Conservation (phyloP, 257 asterid genomes). For the Petunia axillaris region DNA sequence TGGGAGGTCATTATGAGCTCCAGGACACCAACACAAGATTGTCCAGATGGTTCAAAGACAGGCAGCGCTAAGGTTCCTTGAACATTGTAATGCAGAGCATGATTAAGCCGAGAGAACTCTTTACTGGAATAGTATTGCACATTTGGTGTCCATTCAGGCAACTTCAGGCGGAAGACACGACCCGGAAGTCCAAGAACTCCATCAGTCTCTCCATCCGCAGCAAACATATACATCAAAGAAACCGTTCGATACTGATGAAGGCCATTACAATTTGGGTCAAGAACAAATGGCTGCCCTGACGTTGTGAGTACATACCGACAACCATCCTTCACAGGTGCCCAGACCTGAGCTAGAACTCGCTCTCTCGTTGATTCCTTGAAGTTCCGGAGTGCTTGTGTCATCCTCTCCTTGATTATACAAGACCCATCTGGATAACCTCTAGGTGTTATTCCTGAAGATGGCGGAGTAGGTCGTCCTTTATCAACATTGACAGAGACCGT, state of each 20-base stretch:
- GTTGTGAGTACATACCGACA: constrained; percentile 32
- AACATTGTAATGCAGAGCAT: constrained; percentile 28
- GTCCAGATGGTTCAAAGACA: constrained; percentile 32
- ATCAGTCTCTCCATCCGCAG: constrained; percentile 29
- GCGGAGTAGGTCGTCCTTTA: constrained; percentile 9
- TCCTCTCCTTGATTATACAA: constrained; percentile 27
- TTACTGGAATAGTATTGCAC: constrained; percentile 34
- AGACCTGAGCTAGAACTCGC: constrained; percentile 33
- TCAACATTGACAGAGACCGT: background rate
- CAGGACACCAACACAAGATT: constrained; percentile 36
- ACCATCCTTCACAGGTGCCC: constrained; percentile 32
- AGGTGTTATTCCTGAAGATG: background rate
- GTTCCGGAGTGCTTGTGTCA: constrained; percentile 24
- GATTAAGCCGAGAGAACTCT: constrained; percentile 35
- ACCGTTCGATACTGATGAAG: constrained; percentile 34
- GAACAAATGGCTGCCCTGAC: constrained; percentile 32
- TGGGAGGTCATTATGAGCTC: constrained; percentile 33
- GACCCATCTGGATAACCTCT: constrained; percentile 16
- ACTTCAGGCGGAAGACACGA: constrained; percentile 32
- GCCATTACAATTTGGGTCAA: constrained; percentile 24
- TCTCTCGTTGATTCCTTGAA: constrained; percentile 24
- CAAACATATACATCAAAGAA: constrained; percentile 30
- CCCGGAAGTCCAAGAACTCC: constrained; percentile 33
- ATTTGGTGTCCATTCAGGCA: constrained; percentile 42
- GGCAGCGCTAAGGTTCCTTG: constrained; percentile 35